Conservation (phyloP, 345 rosid genomes). For the Eucalyptus viminalis region DNA sequence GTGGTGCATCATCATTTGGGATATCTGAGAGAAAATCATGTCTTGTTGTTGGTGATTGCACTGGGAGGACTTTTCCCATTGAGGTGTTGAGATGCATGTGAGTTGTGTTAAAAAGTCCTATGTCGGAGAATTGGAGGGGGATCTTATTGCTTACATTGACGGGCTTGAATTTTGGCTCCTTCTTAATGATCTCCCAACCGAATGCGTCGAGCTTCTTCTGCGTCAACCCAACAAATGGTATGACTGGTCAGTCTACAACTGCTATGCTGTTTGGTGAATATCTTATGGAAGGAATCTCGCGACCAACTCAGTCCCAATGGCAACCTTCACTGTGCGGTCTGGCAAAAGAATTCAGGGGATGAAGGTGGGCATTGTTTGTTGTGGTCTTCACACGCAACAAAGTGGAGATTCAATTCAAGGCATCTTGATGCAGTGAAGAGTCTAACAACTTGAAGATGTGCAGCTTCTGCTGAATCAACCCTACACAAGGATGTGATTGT, state of each 20-base stretch:
- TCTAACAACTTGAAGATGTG: background rate
- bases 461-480: background rate
- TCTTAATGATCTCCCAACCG: background rate
- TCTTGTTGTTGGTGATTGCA: background rate
- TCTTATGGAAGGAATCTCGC: background rate
- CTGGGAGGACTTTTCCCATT: background rate
- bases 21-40: background rate
- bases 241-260: background rate
- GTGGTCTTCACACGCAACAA: background rate
- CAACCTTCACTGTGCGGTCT: background rate
- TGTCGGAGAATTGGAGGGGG: background rate
- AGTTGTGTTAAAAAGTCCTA: background rate
- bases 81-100: background rate
- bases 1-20: background rate
- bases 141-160: background rate
- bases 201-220: background rate
- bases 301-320: background rate
- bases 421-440: background rate
- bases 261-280: background rate
- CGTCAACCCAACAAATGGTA: background rate
- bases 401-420: background rate
- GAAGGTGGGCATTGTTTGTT: background rate
- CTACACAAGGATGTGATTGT: background rate
- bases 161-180: background rate
- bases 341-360: background rate